A percentile compares a stretch with the other conserved stretches of the same genome.
These are phyloP conservation scores for Sclerotinia sclerotiorum DNA, from an alignment of 2,329 filamentous ascomycete genomes.

Conservation along the genomic window DNA sequence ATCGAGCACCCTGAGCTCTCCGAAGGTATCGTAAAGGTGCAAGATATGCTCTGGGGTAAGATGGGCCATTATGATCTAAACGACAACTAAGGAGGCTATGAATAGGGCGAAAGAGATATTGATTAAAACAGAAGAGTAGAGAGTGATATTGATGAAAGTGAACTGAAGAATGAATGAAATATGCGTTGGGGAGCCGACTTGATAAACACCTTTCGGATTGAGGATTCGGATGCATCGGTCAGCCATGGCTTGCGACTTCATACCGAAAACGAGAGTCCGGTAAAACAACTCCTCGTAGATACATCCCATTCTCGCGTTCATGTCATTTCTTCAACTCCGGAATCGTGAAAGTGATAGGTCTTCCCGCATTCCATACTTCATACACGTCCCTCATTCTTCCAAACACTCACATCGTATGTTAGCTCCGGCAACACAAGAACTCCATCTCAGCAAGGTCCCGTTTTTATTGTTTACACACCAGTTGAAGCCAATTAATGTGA, in stretches of 20 bases:
- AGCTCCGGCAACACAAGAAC: slow-evolving; percentile 3
- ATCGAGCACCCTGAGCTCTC: slow-evolving; percentile 28
- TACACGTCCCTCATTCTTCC: slow-evolving; percentile 9
- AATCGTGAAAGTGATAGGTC: not conserved
- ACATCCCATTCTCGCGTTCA: not conserved
- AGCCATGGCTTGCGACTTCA: slow-evolving; percentile 9
- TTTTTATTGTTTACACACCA: not conserved
- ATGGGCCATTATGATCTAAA: slow-evolving; percentile 24
- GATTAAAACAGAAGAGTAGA: not conserved
- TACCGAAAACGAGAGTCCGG: slow-evolving; percentile 15
- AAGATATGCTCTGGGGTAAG: slow-evolving; percentile 24
- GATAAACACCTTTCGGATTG: slow-evolving; percentile 16
- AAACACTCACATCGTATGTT: not conserved
- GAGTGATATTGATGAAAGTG: slow-evolving; percentile 10
- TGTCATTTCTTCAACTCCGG: not conserved
- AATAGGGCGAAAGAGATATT: slow-evolving; percentile 15
- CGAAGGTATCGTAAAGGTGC: slow-evolving; percentile 25
- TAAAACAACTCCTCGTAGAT: not conserved
- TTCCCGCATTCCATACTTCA: not conserved
- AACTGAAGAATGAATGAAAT: slow-evolving; percentile 1
- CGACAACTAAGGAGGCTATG: slow-evolving; percentile 1
- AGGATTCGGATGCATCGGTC: not conserved
- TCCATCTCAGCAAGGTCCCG: not conserved
- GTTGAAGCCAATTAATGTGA: not conserved
- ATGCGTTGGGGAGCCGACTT: slow-evolving; percentile 9